Evolutionary conservation across 2,329 filamentous ascomycete genomes (phyloP).

Genomic region (Paracorniculantispora psalliotae): DNA sequence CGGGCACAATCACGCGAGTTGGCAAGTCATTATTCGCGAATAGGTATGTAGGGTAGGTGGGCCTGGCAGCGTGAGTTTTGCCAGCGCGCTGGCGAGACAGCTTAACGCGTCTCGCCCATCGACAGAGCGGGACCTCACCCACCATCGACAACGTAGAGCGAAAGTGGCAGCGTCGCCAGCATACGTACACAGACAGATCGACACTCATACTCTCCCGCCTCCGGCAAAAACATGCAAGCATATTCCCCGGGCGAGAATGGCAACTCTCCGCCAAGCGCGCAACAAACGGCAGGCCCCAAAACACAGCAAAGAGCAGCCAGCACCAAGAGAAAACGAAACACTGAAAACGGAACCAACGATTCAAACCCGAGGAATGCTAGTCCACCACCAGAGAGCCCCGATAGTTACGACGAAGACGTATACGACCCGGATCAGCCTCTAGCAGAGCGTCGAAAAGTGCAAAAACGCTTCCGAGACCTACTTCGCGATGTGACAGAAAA

Average conservation of each 20-base stretch:
- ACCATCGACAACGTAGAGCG: not conserved
- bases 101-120: not conserved
- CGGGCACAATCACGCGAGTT: too few relatives aligned
- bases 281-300: not conserved
- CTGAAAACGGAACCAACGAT: slow-evolving; percentile 17
- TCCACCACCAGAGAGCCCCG: slow-evolving; percentile 16
- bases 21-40: too few relatives aligned
- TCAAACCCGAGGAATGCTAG: not conserved
- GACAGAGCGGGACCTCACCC: not conserved
- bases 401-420: slow-evolving; percentile 31
- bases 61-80: too few relatives aligned
- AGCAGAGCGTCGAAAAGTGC: slow-evolving; percentile 65
- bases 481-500: slow-evolving; percentile 57
- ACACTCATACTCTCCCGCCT: not conserved
- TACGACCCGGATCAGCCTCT: slow-evolving; percentile 83
- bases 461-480: slow-evolving; percentile 66
- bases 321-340: slow-evolving; percentile 21
- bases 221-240: not conserved
- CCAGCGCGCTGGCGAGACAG: too few relatives aligned
- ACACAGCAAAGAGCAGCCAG: slow-evolving; percentile 25
- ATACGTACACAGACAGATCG: too few relatives aligned
- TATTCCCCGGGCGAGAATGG: not conserved
- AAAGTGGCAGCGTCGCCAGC: not conserved
- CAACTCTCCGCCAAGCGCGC: not conserved
- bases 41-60: not conserved